Conservation (phyloP, 2,329 filamentous ascomycete genomes). For the Sarocladium strictum region DNA sequence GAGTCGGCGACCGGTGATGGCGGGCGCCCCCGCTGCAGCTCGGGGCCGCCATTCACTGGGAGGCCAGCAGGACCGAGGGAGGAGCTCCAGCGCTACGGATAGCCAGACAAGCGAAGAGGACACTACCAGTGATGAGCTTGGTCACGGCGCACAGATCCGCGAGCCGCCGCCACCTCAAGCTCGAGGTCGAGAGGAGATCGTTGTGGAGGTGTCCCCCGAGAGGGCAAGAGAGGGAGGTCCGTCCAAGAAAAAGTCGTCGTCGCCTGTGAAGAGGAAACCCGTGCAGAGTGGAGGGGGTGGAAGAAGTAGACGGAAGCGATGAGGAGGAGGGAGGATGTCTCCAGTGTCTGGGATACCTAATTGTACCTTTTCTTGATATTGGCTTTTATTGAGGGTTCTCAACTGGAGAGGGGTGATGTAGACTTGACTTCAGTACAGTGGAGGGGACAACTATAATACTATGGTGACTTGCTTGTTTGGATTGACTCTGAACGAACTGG, state of each 20-base stretch:
- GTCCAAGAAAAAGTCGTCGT: slow-evolving; percentile 34
- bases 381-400: neutral
- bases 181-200: slow-evolving; percentile 25
- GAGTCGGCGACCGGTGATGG: slow-evolving; percentile 14
- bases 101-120: slow-evolving; percentile 28
- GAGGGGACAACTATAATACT: neutral
- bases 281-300: slow-evolving; percentile 17
- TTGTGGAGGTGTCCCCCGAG: slow-evolving; percentile 30
- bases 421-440: neutral
- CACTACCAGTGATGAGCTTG: slow-evolving; percentile 30
- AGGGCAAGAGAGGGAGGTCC: slow-evolving; percentile 21
- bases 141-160: slow-evolving; percentile 27
- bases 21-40: slow-evolving; percentile 19
- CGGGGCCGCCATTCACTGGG: slow-evolving; percentile 22
- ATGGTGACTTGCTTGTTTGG: neutral
- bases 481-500: too few relatives aligned
- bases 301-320: slow-evolving; percentile 25
- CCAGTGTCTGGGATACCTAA: slow-evolving; percentile 2
- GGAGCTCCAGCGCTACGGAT: slow-evolving; percentile 29
- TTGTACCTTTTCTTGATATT: slow-evolving; percentile 6
- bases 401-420: neutral
- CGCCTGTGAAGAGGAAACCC: slow-evolving; percentile 35
- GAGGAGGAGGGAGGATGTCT: slow-evolving; percentile 11
- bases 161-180: slow-evolving; percentile 21
- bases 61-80: slow-evolving; percentile 10